These are phyloP conservation scores for Leishmania lainsoni DNA, from an alignment of 208 protist genomes.

Conservation along the genomic window DNA sequence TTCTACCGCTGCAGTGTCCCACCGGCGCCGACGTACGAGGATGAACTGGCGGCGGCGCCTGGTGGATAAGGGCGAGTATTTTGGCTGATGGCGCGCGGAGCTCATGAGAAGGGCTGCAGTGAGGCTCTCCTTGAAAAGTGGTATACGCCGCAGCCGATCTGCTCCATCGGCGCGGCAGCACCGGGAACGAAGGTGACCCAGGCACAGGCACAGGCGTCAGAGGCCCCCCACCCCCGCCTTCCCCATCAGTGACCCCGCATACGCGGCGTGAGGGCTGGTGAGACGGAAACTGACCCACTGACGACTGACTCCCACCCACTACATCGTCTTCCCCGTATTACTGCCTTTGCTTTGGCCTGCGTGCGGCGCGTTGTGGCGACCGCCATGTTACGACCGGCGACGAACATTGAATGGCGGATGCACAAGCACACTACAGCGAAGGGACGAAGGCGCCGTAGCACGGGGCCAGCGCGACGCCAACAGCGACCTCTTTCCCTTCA, in stretches of 20 bases:
- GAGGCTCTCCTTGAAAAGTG: slow-evolving; percentile 4
- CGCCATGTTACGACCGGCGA: no score
- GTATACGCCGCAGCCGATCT: slow-evolving; percentile 20
- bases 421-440: background rate
- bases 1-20: no score
- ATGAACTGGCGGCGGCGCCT: background rate
- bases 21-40: background rate
- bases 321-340: background rate
- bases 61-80: slow-evolving; percentile 11
- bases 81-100: slow-evolving; percentile 25
- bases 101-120: slow-evolving; percentile 10
- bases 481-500: background rate
- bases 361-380: no score
- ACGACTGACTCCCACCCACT: background rate
- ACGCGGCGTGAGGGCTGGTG: background rate
- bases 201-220: background rate
- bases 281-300: no score
- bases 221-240: no score
- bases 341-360: background rate
- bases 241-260: background rate
- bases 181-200: slow-evolving; percentile 13
- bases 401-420: background rate
- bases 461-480: background rate
- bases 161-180: slow-evolving; percentile 17
- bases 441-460: background rate